Conservation (phyloP, 2,329 filamentous ascomycete species). For the Drechslerella coelobrocha region DNA sequence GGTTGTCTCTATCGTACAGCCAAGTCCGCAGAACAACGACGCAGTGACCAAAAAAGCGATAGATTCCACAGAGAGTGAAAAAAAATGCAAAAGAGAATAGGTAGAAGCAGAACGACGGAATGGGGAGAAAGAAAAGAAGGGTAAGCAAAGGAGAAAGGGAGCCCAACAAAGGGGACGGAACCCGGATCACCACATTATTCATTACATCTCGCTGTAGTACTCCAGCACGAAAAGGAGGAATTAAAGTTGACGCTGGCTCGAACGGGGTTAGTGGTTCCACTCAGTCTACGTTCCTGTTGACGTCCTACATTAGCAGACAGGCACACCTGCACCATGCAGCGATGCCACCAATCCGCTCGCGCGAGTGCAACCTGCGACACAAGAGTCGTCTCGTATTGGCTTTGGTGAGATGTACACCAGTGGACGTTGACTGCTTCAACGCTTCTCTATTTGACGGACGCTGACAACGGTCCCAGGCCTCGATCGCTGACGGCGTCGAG, state of each 20-base stretch:
- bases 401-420: no score
- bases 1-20: constrained; percentile 17
- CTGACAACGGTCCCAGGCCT: no score
- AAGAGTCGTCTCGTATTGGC: no score
- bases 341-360: no score
- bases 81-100: constrained; percentile 1
- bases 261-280: neutral
- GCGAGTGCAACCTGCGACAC: no score
- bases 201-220: neutral
- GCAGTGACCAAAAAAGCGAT: constrained; percentile 8
- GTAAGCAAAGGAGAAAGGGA: neutral
- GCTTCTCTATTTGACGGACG: no score
- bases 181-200: neutral
- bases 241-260: neutral
- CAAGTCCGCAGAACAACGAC: constrained; percentile 28
- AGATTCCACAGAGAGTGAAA: constrained; percentile 12
- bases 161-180: constrained; percentile 19
- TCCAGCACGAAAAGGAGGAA: constrained; percentile 5
- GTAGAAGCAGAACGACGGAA: neutral
- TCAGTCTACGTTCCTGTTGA: neutral
- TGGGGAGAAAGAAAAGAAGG: constrained; percentile 10
- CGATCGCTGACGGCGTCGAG: no score
- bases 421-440: no score
- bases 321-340: no score
- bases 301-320: no score